Conservation (phyloP, 2,329 filamentous ascomycete genomes). For the Aureobasidium sp. region DNA sequence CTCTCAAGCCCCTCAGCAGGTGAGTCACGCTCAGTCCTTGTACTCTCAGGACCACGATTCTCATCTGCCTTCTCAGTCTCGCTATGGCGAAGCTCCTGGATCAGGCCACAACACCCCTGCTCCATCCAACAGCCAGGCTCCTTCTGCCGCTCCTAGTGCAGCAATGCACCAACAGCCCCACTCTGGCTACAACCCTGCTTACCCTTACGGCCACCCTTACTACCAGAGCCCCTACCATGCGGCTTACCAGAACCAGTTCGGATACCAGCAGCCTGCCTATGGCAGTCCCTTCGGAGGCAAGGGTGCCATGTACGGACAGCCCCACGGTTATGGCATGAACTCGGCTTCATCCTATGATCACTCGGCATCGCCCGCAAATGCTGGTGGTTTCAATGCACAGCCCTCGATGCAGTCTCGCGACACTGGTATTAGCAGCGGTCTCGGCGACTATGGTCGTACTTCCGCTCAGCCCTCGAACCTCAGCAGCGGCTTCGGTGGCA, state of each 20-base stretch:
- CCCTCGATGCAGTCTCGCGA: conserved; percentile 41
- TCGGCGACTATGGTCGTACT: conserved; percentile 52
- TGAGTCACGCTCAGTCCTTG: conserved; percentile 27
- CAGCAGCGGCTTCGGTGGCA: conserved; percentile 43
- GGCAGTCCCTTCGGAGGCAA: conserved; percentile 47
- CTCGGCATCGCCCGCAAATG: conserved; percentile 57
- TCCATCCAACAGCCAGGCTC: conserved; percentile 56
- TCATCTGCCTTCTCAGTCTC: conserved; percentile 51
- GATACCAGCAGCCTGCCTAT: conserved; percentile 38
- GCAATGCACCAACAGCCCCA: conserved; percentile 44
- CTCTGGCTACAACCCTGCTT: conserved; percentile 45
- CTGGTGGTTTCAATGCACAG: conserved; percentile 43
- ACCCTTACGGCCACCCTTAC: conserved; percentile 55
- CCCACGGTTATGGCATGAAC: conserved; percentile 52
- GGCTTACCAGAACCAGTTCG: conserved; percentile 57
- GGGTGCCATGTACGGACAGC: conserved; percentile 57
- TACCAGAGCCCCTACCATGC: conserved; percentile 57
- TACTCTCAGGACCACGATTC: not conserved
- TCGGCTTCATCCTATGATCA: conserved; percentile 53
- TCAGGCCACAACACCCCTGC: conserved; percentile 90
- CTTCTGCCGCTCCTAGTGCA: conserved; percentile 37
- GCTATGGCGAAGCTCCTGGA: conserved; percentile 69
- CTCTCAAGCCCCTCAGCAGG: conserved; percentile 52
- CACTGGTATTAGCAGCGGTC: conserved; percentile 40
- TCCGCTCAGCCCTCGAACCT: conserved; percentile 50